Evolutionary conservation across 2,329 filamentous ascomycete genomes (phyloP).

Genomic region (Colletotrichum plurivorum): DNA sequence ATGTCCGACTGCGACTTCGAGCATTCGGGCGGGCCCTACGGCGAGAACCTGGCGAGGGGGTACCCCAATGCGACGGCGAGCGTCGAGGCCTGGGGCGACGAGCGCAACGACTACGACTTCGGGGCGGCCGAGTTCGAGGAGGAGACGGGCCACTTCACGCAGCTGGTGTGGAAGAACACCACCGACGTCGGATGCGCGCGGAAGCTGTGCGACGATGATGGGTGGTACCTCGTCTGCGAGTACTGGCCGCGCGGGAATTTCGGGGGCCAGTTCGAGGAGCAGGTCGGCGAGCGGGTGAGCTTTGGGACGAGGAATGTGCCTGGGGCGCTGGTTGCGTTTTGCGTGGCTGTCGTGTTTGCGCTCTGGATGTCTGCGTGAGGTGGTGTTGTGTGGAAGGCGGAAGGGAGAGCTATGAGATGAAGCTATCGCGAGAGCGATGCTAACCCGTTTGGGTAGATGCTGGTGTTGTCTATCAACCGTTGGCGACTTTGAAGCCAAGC

Average conservation of each 20-base stretch:
- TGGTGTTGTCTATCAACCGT: too few relatives aligned
- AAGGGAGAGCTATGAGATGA: not conserved
- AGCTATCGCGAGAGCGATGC: slow-evolving; percentile 1
- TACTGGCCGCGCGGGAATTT: slow-evolving; percentile 79
- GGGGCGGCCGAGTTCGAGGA: slow-evolving; percentile 67
- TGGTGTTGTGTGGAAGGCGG: too few relatives aligned
- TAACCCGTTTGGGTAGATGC: not conserved
- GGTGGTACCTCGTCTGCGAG: slow-evolving; percentile 79
- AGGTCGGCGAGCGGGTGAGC: slow-evolving; percentile 18
- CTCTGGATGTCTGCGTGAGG: slow-evolving; percentile 13
- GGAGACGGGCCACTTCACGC: slow-evolving; percentile 79
- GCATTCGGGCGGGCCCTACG: slow-evolving; percentile 75
- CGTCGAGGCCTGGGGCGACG: slow-evolving; percentile 77
- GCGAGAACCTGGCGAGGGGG: slow-evolving; percentile 82
- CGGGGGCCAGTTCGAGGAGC: slow-evolving; percentile 62
- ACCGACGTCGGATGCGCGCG: slow-evolving; percentile 69
- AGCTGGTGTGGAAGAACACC: slow-evolving; percentile 79
- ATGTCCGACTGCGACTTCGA: slow-evolving; percentile 59
- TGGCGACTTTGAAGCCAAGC: not conserved
- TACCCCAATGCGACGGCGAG: slow-evolving; percentile 71
- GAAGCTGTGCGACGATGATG: slow-evolving; percentile 47
- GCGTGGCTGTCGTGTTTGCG: not conserved
- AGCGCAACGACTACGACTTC: slow-evolving; percentile 73
- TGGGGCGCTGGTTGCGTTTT: not conserved
- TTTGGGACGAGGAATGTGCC: not conserved